Evolutionary conservation across 192 early-diverging fungal species (phyloP).

Genomic region (Entomortierella chlamydospora): DNA sequence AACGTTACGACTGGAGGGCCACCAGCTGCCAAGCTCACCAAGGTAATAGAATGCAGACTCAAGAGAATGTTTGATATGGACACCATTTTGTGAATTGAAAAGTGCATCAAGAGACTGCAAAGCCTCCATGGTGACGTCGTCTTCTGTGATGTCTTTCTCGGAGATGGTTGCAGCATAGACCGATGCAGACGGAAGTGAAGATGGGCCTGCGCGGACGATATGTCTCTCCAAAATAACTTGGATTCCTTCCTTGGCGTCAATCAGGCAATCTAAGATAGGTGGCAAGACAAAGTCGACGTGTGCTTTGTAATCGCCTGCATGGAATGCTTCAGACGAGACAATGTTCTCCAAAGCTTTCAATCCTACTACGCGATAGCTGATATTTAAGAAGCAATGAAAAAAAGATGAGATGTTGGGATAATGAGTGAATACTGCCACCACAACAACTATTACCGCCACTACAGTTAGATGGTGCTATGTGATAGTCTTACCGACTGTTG

Average conservation of each 20-base stretch:
- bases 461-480: too few species aligned
- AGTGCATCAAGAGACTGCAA: constrained; percentile 42
- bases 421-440: too few species aligned
- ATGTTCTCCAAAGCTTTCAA: constrained; percentile 70
- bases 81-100: constrained; percentile 35
- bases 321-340: constrained; percentile 68
- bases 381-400: too few species aligned
- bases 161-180: constrained; percentile 15
- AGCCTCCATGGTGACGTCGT: constrained; percentile 38
- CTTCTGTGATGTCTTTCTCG: constrained; percentile 20
- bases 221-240: constrained; percentile 3
- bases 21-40: constrained; percentile 51
- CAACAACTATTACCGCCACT: too few species aligned
- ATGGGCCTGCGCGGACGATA: not conserved
- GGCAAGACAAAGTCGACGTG: constrained; percentile 69
- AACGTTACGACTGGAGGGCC: constrained; percentile 42
- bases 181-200: constrained; percentile 13
- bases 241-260: constrained; percentile 37
- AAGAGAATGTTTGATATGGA: constrained; percentile 20
- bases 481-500: constrained; percentile 20
- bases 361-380: constrained; percentile 62
- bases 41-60: constrained; percentile 44
- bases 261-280: constrained; percentile 57
- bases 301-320: constrained; percentile 65
- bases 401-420: too few species aligned